Conservation (phyloP, 768 basidiomycete species). For the Mycena capillaripes region DNA sequence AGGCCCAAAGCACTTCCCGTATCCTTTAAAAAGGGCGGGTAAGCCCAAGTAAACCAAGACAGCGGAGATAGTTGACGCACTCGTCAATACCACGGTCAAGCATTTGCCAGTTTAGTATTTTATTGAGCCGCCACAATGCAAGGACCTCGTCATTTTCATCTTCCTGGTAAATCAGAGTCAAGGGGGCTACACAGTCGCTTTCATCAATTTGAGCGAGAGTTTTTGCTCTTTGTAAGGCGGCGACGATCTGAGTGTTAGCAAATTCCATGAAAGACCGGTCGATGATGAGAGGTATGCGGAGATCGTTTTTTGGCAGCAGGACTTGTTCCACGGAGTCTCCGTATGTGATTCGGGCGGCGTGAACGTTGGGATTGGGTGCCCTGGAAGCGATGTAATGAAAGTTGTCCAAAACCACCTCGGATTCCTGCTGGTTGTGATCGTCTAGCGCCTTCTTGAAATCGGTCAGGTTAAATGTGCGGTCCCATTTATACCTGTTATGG, state of each 20-base stretch:
- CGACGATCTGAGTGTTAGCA: slow-evolving; percentile 1
- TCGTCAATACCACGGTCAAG: slow-evolving; percentile 33
- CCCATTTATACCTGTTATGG: slow-evolving; percentile 33
- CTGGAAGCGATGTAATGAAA: neutral
- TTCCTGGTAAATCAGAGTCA: neutral
- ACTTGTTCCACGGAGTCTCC: slow-evolving; percentile 26
- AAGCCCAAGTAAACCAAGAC: neutral
- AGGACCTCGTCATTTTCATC: neutral
- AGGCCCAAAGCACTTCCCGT: slow-evolving; percentile 20
- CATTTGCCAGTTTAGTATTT: slow-evolving; percentile 26
- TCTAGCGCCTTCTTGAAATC: slow-evolving; percentile 24
- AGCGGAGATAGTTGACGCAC: neutral
- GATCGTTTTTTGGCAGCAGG: slow-evolving; percentile 14
- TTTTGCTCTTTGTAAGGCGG: neutral
- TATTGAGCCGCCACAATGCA: neutral
- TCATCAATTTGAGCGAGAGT: neutral
- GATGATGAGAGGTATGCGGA: neutral
- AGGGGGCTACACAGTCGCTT: neutral
- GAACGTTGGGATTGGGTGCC: neutral
- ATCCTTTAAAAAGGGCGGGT: neutral
- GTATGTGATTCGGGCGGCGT: slow-evolving; percentile 27
- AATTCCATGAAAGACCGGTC: neutral
- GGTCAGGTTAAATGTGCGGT: slow-evolving; percentile 21
- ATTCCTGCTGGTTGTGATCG: slow-evolving; percentile 24
- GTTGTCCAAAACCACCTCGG: neutral